These are phyloP conservation scores for Trichoderma gracile DNA, from an alignment of 2,329 filamentous ascomycete species.

Conservation along the genomic window DNA sequence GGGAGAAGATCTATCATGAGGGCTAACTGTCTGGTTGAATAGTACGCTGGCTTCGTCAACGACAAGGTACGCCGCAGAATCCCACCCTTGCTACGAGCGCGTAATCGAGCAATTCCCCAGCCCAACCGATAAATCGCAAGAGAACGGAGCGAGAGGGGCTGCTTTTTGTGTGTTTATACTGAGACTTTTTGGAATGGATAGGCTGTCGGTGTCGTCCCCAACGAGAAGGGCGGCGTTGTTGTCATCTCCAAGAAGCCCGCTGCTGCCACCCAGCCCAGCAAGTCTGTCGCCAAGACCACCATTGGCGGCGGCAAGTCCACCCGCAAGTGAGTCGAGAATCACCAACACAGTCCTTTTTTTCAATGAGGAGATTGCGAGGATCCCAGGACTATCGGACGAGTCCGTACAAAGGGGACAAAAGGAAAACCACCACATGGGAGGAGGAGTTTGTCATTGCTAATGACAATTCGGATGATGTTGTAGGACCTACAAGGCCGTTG, in stretches of 20 bases:
- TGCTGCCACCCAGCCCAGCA: conserved; percentile 71
- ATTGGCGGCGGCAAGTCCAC: conserved; percentile 72
- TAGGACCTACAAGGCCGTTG: conserved; percentile 87
- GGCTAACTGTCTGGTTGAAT: conserved; percentile 40
- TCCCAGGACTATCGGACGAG: no score
- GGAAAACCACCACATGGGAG: no score
- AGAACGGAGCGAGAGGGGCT: not conserved
- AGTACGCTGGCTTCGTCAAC: conserved; percentile 93
- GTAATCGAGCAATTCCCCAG: not conserved
- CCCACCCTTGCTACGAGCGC: no score
- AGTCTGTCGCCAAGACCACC: conserved; percentile 63
- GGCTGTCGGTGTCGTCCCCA: conserved; percentile 79
- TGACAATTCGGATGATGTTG: conserved; percentile 24
- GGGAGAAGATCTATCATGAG: conserved; percentile 1
- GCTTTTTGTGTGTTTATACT: not conserved
- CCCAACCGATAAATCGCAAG: no score
- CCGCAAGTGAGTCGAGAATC: conserved; percentile 58
- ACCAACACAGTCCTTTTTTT: no score
- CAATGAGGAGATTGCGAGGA: no score
- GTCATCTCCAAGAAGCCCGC: conserved; percentile 83
- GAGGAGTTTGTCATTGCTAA: not conserved
- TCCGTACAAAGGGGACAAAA: no score
- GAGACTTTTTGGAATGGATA: conserved; percentile 40
- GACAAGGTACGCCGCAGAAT: conserved; percentile 69
- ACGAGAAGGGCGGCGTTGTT: conserved; percentile 76